Evolutionary conservation across 352 stramenopile species (phyloP), one percentile per base, ranked within the genome.

Genomic region (Pythium phragmiticola): DNA sequence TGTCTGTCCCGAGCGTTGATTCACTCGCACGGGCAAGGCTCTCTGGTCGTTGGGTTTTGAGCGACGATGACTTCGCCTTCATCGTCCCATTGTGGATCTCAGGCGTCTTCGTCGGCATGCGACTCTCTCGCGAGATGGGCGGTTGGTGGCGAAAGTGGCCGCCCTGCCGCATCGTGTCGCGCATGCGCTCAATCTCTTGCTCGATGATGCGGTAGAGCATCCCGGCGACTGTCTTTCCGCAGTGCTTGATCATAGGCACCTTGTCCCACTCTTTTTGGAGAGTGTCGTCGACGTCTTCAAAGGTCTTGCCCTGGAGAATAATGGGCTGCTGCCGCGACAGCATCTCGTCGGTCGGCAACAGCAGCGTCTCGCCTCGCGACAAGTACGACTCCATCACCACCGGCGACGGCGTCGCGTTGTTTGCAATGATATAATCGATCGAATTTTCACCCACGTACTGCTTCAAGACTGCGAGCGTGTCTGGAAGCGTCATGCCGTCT

Each of bases 121-220:
- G n/a, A 1, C 13, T 63, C 14, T 58, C 53, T 37, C 36, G 52
- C 13, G 17, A 33, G 23, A 51, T 53, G 4, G 61, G 47, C 11
- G 36, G 49, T 43, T 76, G 66, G 53, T 71, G 67, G 26, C 77
- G 69, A 57, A 69, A 66, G 57, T 69, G 61, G 45, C 66, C 61
- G 19, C 66, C 61, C 26, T 59, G 56, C 57, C 65, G 63, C 60
- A 77, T 72, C 36, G 70, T 77, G 5, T 67, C 55, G n/a, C 65
- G 75, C 70, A 78, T 81, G 16, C 63, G 63, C 46, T 84, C 80
- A 56, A 95, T 79, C 64, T 95, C 86, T 55, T 90, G 80, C 60
- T 93, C 86, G 36, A 95, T 95, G 65, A 95, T 91, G 26, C 78
- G 82, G 51, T 95, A 95, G 51, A 95, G 76, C 73, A 95, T 95